Percentiles rank a stretch among this genome's conserved stretches.
Conservation (phyloP, 2,329 filamentous ascomycete genomes). For the Orbilia quercus region DNA sequence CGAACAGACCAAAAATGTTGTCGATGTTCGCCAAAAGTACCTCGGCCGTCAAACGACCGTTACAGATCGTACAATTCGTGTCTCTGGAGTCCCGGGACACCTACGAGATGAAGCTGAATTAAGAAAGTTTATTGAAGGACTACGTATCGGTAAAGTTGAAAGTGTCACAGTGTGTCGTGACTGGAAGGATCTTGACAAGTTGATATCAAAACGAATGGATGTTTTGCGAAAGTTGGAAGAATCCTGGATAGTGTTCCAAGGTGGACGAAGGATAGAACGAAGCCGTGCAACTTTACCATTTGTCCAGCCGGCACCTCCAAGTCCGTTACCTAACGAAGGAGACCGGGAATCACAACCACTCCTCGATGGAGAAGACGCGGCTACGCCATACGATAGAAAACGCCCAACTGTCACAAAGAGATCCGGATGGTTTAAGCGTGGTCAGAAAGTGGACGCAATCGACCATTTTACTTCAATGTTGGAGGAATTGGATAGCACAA, state of each 20-base stretch:
- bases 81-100: constrained; percentile 86
- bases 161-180: constrained; percentile 85
- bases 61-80: constrained; percentile 89
- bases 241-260: constrained; percentile 82
- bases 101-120: constrained; percentile 84
- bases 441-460: constrained; percentile 84
- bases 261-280: constrained; percentile 67
- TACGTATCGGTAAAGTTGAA: constrained; percentile 90
- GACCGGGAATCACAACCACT: constrained; percentile 72
- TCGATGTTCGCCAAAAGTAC: constrained; percentile 87
- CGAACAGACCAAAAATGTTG: constrained; percentile 83
- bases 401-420: constrained; percentile 79
- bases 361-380: constrained; percentile 66
- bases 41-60: constrained; percentile 93
- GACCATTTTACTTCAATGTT: constrained; percentile 93
- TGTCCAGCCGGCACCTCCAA: constrained; percentile 63
- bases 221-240: constrained; percentile 80
- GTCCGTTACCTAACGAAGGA: constrained; percentile 50
- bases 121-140: constrained; percentile 84
- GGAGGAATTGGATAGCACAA: constrained; percentile 79
- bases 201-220: constrained; percentile 75
- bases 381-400: constrained; percentile 65
- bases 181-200: constrained; percentile 82
- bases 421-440: constrained; percentile 80
- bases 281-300: constrained; percentile 67